phyloP scores from a whole-genome alignment of 352 stramenopile species.

The Albugo laibachii region DNA sequence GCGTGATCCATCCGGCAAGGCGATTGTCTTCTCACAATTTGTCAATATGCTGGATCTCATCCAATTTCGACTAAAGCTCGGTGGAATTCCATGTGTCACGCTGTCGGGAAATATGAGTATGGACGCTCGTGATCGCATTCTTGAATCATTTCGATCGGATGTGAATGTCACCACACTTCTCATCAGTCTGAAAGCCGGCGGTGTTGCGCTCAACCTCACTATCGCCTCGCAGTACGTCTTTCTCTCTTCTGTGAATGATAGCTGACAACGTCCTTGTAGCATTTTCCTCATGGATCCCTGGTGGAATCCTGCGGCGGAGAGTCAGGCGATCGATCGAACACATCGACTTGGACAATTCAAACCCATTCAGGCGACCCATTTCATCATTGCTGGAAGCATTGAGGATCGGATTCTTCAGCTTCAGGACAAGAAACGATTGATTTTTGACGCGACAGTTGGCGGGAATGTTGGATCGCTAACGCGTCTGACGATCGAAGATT shows the following conservation, averaged over 20 bases:
- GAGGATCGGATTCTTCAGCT: constrained; percentile 98
- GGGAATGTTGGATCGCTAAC: constrained; percentile 74
- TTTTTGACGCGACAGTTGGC: constrained; percentile 98
- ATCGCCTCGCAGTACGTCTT: constrained; percentile 84
- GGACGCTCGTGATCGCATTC: constrained; percentile 57
- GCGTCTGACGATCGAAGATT: constrained; percentile 85
- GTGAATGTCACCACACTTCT: constrained; percentile 87
- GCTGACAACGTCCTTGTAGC: constrained; percentile 13
- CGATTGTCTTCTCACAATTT: constrained; percentile 97
- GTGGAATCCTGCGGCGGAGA: constrained; percentile 95
- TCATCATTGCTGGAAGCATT: constrained; percentile 95
- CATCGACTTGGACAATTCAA: constrained; percentile 96
- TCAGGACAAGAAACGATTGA: constrained; percentile 84
- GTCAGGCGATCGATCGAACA: constrained; percentile 93
- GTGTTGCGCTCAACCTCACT: constrained; percentile 97
- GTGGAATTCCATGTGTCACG: constrained; percentile 79
- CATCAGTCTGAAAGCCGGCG: constrained; percentile 97
- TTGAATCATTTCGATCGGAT: constrained; percentile 77
- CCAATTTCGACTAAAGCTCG: constrained; percentile 86
- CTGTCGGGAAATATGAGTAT: constrained; percentile 84
- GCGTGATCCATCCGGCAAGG: constrained; percentile 89
- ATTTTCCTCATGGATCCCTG: constrained; percentile 97
- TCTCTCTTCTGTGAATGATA: constrained; percentile 5
- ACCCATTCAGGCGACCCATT: constrained; percentile 90
- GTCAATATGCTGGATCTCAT: constrained; percentile 99